Evolutionary conservation across 306 rosid genomes (phyloP).

Genomic region (Cyamopsis tetragonoloba): DNA sequence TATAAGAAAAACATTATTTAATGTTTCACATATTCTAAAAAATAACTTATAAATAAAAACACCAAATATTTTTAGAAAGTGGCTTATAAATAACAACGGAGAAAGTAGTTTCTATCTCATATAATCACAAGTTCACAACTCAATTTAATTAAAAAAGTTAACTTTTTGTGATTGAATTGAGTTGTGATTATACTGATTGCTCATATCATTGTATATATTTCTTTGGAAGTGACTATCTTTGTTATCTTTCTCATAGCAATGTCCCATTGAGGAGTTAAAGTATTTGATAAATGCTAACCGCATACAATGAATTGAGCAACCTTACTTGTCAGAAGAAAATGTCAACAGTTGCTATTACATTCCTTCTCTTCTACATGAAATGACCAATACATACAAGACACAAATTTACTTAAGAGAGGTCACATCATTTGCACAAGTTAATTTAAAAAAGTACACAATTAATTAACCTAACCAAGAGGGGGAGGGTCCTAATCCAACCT

Average conservation of each 20-base stretch:
- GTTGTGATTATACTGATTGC: too few species aligned
- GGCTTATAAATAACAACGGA: too few species aligned
- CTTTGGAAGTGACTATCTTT: background rate
- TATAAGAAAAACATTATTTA: too few species aligned
- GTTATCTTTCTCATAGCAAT: background rate
- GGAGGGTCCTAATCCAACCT: conserved; percentile 16
- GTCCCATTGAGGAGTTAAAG: too few species aligned
- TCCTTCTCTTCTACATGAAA: conserved; percentile 9
- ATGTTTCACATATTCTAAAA: too few species aligned
- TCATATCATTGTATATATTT: too few species aligned
- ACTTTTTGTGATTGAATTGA: too few species aligned
- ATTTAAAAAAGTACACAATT: conserved; percentile 28
- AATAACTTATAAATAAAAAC: too few species aligned
- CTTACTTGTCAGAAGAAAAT: background rate
- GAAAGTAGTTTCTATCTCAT: too few species aligned
- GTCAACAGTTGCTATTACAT: background rate
- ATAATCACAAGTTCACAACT: too few species aligned
- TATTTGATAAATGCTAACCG: background rate
- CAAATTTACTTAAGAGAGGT: conserved; percentile 7
- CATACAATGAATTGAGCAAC: background rate
- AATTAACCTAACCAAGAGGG: conserved; percentile 23
- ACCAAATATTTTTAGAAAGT: too few species aligned
- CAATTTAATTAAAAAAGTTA: too few species aligned
- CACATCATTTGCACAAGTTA: conserved; percentile 32
- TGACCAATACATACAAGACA: conserved; percentile 17